Conservation (phyloP, 1,284 basidiomycete species). For the Thelephora terrestris region DNA sequence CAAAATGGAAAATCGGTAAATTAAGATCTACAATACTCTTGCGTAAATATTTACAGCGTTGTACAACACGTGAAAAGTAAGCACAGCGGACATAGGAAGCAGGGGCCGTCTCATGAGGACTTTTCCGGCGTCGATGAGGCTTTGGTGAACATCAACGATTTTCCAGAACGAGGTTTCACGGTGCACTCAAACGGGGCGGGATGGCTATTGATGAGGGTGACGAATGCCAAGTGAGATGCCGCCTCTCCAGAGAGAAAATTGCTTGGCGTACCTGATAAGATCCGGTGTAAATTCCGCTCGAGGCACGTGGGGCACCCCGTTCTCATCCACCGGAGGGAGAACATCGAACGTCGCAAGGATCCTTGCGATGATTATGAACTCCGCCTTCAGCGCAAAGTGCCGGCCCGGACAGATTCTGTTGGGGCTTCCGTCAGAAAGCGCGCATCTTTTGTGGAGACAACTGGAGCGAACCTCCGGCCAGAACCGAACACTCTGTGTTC, state of each 20-base stretch:
- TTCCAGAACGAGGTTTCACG: conserved; percentile 9
- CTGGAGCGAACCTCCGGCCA: conserved; percentile 6
- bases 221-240: not conserved
- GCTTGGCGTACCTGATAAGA: not conserved
- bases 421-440: conserved; percentile 9
- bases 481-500: conserved; percentile 13
- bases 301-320: conserved; percentile 7
- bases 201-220: conserved; percentile 4
- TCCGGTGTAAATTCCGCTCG: conserved; percentile 6
- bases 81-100: no score
- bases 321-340: conserved; percentile 18
- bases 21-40: no score
- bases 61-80: no score
- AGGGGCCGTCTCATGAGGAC: no score
- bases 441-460: conserved; percentile 8
- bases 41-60: no score
- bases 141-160: no score
- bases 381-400: conserved; percentile 33
- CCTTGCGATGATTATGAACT: conserved; percentile 32
- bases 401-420: conserved; percentile 33
- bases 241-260: conserved; percentile 4
- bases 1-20: no score
- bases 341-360: conserved; percentile 35
- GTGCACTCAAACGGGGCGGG: conserved; percentile 13
- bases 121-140: no score